Conservation (phyloP, 2,329 filamentous ascomycete genomes). For the Trichoderma sp. region DNA sequence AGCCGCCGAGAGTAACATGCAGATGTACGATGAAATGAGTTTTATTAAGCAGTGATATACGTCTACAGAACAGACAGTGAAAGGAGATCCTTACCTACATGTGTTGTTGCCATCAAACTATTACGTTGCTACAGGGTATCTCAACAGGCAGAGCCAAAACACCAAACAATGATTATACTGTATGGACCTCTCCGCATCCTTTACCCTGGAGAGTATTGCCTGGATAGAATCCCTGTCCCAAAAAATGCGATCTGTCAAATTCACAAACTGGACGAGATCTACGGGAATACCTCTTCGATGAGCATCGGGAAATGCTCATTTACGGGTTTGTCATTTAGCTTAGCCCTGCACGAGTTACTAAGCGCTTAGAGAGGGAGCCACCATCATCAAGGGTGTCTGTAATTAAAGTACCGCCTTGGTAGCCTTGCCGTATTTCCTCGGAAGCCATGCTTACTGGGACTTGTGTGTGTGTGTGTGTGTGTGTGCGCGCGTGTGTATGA, state of each 20-base stretch:
- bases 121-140: too few relatives aligned
- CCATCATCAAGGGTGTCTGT: background rate
- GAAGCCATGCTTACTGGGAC: background rate
- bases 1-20: too few relatives aligned
- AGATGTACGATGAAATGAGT: too few relatives aligned
- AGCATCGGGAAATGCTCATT: background rate
- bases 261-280: background rate
- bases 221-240: background rate
- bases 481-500: too few relatives aligned
- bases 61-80: too few relatives aligned
- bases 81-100: too few relatives aligned
- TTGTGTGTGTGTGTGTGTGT: background rate
- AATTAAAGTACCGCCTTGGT: background rate
- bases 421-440: background rate
- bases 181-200: background rate
- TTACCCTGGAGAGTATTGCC: background rate
- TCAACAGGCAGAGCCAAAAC: background rate
- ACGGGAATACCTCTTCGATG: constrained; percentile 4
- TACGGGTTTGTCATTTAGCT: background rate
- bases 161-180: background rate
- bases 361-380: background rate
- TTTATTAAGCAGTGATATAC: too few relatives aligned
- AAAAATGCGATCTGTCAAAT: constrained; percentile 4
- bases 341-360: background rate
- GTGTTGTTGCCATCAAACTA: too few relatives aligned